Evolutionary conservation across 441 rosid species (phyloP).

Genomic region (Gossypium laxum): DNA sequence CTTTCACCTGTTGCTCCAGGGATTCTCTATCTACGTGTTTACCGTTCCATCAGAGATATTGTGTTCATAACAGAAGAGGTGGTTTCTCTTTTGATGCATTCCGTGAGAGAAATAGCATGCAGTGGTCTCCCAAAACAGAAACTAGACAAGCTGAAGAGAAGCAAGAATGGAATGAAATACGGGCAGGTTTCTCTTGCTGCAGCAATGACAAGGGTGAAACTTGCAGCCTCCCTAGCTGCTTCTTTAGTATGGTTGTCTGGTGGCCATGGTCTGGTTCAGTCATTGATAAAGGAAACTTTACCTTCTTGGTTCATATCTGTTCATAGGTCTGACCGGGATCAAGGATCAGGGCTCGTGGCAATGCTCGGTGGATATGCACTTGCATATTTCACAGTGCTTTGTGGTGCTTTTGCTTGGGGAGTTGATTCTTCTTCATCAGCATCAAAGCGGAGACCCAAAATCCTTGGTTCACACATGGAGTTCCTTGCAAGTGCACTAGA

Average conservation of each 20-base stretch:
- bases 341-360: constrained; percentile 41
- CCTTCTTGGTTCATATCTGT: constrained; percentile 65
- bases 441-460: constrained; percentile 48
- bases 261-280: constrained; percentile 47
- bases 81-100: constrained; percentile 53
- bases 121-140: constrained; percentile 34
- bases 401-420: constrained; percentile 68
- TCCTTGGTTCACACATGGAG: constrained; percentile 51
- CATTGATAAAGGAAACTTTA: constrained; percentile 51
- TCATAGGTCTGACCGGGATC: constrained; percentile 45
- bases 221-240: constrained; percentile 60
- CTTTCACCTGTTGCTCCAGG: constrained; percentile 73
- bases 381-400: constrained; percentile 50
- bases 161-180: constrained; percentile 41
- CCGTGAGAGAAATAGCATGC: constrained; percentile 47
- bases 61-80: constrained; percentile 50
- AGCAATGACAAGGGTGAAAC: constrained; percentile 53
- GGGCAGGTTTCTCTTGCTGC: constrained; percentile 50
- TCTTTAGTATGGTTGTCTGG: constrained; percentile 66
- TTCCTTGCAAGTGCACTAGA: constrained; percentile 57
- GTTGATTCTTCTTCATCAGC: constrained; percentile 48
- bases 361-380: constrained; percentile 63
- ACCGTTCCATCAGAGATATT: constrained; percentile 52
- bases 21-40: constrained; percentile 57
- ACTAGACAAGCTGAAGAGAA: constrained; percentile 34